Evolutionary conservation across 1,284 basidiomycete species (phyloP).

Genomic region (Naganishia cerealis): DNA sequence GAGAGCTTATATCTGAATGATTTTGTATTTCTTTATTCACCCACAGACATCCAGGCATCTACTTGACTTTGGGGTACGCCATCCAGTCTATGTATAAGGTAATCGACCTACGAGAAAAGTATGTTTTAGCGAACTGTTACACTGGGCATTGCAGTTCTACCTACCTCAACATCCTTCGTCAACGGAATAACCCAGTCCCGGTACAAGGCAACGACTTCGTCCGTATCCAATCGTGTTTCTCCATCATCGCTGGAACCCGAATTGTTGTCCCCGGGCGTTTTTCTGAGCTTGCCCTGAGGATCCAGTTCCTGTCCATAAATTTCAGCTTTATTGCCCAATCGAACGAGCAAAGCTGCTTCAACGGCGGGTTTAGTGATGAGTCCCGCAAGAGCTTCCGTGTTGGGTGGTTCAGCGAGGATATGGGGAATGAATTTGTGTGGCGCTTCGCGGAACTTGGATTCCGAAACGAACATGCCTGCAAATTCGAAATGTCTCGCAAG

Average conservation of each 20-base stretch:
- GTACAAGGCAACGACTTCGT: constrained; percentile 88
- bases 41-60: constrained; percentile 59
- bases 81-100: constrained; percentile 79
- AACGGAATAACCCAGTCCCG: constrained; percentile 92
- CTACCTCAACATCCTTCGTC: constrained; percentile 96
- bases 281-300: constrained; percentile 64
- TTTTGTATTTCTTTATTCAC: neutral
- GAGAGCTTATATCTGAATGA: neutral
- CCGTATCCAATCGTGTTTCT: constrained; percentile 68
- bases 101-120: constrained; percentile 70
- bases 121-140: neutral
- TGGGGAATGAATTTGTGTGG: constrained; percentile 88
- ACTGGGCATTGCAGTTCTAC: constrained; percentile 43
- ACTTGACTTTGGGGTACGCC: constrained; percentile 76
- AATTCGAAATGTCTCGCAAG: neutral
- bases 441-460: constrained; percentile 85
- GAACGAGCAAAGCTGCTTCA: constrained; percentile 78
- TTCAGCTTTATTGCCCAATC: constrained; percentile 84
- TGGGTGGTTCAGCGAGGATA: constrained; percentile 67
- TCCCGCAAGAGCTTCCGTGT: constrained; percentile 71
- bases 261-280: constrained; percentile 39
- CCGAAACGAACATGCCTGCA: constrained; percentile 95
- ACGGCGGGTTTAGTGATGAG: constrained; percentile 97
- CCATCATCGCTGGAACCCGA: constrained; percentile 22
- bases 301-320: constrained; percentile 90